Percentiles rank a stretch among this genome's conserved stretches.
These are phyloP conservation scores for Termitomyces sp. DNA, from an alignment of 768 basidiomycete genomes.

Conservation along the genomic window DNA sequence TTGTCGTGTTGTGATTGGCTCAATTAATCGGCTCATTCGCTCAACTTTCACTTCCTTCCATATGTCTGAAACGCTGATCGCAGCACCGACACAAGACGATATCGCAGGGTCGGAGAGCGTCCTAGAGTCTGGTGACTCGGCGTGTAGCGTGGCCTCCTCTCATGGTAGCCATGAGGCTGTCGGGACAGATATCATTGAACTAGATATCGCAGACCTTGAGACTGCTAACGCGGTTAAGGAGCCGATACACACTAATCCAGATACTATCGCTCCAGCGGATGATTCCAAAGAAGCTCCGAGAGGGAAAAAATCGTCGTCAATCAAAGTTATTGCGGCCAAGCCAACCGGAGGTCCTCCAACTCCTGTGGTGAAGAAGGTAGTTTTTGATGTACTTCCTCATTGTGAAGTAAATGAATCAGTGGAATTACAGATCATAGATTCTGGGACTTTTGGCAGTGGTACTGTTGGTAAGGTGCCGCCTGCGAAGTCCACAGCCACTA, in stretches of 20 bases:
- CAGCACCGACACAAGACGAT: slow-evolving; percentile 13
- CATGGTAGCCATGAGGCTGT: slow-evolving; percentile 24
- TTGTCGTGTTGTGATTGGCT: slow-evolving; percentile 23
- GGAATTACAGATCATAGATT: slow-evolving; percentile 47
- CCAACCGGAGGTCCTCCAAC: slow-evolving; percentile 42
- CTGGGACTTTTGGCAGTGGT: slow-evolving; percentile 62
- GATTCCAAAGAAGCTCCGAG: slow-evolving; percentile 20
- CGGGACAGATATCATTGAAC: slow-evolving; percentile 15
- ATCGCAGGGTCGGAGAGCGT: slow-evolving; percentile 10
- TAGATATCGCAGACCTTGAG: slow-evolving; percentile 12
- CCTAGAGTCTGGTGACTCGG: slow-evolving; percentile 11
- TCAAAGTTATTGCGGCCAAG: slow-evolving; percentile 40
- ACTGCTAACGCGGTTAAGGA: slow-evolving; percentile 16
- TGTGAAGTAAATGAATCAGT: not conserved
- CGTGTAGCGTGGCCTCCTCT: slow-evolving; percentile 15
- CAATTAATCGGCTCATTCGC: slow-evolving; percentile 5
- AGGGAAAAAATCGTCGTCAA: slow-evolving; percentile 31
- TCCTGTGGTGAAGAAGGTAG: slow-evolving; percentile 64
- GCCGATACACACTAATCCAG: slow-evolving; percentile 12
- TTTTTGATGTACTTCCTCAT: slow-evolving; percentile 1
- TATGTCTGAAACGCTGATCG: slow-evolving; percentile 22
- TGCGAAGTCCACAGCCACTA: slow-evolving; percentile 31
- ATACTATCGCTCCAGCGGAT: slow-evolving; percentile 18
- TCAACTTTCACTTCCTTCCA: slow-evolving; percentile 7
- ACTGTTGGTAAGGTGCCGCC: slow-evolving; percentile 35